phyloP scores from a whole-genome alignment of 164 flowering plant genomes.

The Tetrastigma voinierianum region DNA sequence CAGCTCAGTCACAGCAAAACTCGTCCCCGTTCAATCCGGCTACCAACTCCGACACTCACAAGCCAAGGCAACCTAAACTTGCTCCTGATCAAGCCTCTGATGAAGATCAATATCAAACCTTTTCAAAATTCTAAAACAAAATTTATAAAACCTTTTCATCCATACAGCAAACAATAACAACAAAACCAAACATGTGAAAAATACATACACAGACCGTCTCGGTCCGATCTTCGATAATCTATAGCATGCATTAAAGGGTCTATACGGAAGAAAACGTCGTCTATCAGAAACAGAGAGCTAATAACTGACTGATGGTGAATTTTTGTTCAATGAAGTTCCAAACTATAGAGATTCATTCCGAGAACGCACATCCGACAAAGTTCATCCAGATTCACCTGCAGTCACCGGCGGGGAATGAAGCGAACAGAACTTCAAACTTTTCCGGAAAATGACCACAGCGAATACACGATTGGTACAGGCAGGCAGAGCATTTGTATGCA shows the following conservation, averaged over 20 bases:
- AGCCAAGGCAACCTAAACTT: not conserved
- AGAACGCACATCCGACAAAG: not conserved
- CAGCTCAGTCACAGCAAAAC: slow-evolving; percentile 5
- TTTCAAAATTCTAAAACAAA: slow-evolving; percentile 1
- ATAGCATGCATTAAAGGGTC: not conserved
- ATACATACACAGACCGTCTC: not conserved
- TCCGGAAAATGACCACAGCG: no score
- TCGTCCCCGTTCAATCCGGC: not conserved
- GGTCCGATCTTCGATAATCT: slow-evolving; percentile 4
- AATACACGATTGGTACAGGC: no score
- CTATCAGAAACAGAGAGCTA: not conserved
- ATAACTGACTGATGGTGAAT: not conserved
- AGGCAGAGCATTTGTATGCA: no score
- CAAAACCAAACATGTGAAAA: slow-evolving; percentile 9
- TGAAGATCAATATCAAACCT: not conserved
- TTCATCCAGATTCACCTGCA: no score
- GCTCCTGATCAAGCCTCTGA: not conserved
- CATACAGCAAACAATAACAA: slow-evolving; percentile 8
- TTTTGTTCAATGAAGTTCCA: not conserved
- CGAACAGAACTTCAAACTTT: no score
- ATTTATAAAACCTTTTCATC: not conserved
- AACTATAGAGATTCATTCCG: slow-evolving; percentile 3
- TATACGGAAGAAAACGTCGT: not conserved
- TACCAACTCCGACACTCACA: not conserved
- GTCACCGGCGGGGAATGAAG: not conserved